Conservation (phyloP, 2,329 filamentous ascomycete species). For the Penicillium concentricum region DNA sequence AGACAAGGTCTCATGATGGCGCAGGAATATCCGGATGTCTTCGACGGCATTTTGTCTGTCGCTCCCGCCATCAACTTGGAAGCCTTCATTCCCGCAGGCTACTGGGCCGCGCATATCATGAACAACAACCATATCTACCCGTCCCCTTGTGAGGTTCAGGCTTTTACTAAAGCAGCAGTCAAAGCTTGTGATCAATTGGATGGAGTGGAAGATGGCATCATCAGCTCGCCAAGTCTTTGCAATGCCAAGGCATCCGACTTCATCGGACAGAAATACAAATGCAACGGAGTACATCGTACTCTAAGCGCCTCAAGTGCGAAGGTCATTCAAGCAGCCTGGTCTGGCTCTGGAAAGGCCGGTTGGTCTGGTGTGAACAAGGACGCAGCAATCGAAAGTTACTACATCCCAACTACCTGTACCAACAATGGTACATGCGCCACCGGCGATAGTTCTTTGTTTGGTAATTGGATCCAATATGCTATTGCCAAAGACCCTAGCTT, state of each 20-base stretch:
- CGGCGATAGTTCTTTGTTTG: background rate
- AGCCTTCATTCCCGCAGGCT: background rate
- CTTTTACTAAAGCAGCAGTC: background rate
- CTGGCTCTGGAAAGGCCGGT: background rate
- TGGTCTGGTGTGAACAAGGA: background rate
- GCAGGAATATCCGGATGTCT: conserved; percentile 54
- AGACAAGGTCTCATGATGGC: conserved; percentile 34
- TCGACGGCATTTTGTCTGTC: conserved; percentile 55
- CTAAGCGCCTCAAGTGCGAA: background rate
- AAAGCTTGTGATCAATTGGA: background rate
- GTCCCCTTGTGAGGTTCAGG: background rate
- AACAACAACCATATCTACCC: background rate
- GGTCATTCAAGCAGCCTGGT: background rate
- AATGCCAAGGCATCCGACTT: background rate
- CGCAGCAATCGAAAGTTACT: background rate
- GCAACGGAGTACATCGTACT: background rate
- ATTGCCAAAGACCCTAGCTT: background rate
- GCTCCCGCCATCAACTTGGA: background rate
- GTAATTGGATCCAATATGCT: background rate
- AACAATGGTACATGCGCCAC: background rate
- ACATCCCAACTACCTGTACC: background rate
- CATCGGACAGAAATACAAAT: background rate
- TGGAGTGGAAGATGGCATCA: background rate
- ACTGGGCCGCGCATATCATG: background rate
- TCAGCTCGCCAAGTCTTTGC: background rate